Base-by-base conservation (phyloP, 225 moss, liverwort and hornwort species). In the Climacium dendroides region DNA sequence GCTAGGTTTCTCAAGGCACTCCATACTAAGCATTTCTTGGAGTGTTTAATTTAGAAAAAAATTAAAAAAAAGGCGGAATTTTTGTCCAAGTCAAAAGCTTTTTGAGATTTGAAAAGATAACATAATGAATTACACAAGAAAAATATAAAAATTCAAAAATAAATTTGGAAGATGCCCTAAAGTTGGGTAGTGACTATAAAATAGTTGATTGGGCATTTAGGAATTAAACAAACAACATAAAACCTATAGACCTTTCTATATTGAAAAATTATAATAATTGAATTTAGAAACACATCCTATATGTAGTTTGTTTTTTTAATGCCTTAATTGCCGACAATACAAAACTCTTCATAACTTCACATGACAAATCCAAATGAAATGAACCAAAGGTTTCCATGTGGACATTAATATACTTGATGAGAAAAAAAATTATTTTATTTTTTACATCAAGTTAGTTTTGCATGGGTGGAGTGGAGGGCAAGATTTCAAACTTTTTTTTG, bases 401-500 rank as follows among this genome's bases (percentile, higher is more conserved):
- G 15, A 17, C 28, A 45, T 17, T 26, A 26, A 9, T 15, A 15
- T 43, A n/a, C 5, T 43, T 8, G 1, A 43, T 71, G 26, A 41
- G 2, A 25, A 15, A 70, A 3, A 15, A 28, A 24, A 0, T 5
- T 73, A 30, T 41, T 47, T 37, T 72, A 17, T 3, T 45, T 45
- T 72, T 30, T 8, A 10, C 28, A 71, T 29, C 0, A 0, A 73
- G 19, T 10, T 45, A n/a, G n/a, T 29, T 73, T 26, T 10, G 32
- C 3, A 7, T 23, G 59, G 29, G 5, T 28, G 1, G 8, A 3
- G 7, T 1, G 5, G 19, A 5, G 11, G 2, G 1, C 10, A 4
- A 0, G 1, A 0, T 0, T 5, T 25, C 25, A 25, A 14, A 4
- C 0, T 35, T n/a, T 65, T 66, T 41, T 8, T 0, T 11, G 16